Conservation (phyloP, 1,284 basidiomycete species). For the Rhodotorula sp. region DNA sequence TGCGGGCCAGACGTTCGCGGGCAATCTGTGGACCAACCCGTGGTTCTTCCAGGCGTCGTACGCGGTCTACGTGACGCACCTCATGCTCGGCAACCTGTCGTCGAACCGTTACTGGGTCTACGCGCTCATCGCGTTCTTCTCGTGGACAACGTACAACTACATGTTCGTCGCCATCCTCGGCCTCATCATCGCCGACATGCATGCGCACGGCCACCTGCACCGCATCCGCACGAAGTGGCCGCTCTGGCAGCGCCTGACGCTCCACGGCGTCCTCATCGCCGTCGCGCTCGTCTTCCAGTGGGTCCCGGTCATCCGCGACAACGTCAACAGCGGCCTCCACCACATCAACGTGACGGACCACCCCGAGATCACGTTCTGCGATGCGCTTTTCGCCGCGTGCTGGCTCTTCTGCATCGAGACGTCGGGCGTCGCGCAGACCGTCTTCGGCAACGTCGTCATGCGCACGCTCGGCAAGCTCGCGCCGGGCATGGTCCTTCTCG, state of each 20-base stretch:
- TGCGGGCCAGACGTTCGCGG: conserved; percentile 49
- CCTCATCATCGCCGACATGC: conserved; percentile 48
- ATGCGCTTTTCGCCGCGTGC: conserved; percentile 47
- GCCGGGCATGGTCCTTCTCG: conserved; percentile 48
- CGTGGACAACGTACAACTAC: conserved; percentile 50
- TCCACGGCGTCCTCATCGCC: conserved; percentile 46
- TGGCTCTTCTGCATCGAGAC: conserved; percentile 49
- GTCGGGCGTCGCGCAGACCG: conserved; percentile 45
- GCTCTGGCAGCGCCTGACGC: conserved; percentile 38
- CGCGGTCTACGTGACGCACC: conserved; percentile 48
- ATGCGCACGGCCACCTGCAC: conserved; percentile 49
- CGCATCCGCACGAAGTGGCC: conserved; percentile 47
- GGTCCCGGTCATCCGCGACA: conserved; percentile 47
- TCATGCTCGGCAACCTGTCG: conserved; percentile 51
- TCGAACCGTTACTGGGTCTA: conserved; percentile 52
- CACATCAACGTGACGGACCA: conserved; percentile 48
- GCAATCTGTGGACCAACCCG: conserved; percentile 49
- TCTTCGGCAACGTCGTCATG: conserved; percentile 49
- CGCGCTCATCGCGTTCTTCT: conserved; percentile 47
- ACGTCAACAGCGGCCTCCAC: conserved; percentile 47
- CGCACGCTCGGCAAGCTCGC: conserved; percentile 47
- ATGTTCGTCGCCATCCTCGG: conserved; percentile 47
- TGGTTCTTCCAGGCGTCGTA: conserved; percentile 51
- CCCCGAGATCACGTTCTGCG: conserved; percentile 47
- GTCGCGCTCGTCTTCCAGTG: conserved; percentile 47